phyloP scores from a whole-genome alignment of 768 basidiomycete species.

The Rhodotorula paludigena region DNA sequence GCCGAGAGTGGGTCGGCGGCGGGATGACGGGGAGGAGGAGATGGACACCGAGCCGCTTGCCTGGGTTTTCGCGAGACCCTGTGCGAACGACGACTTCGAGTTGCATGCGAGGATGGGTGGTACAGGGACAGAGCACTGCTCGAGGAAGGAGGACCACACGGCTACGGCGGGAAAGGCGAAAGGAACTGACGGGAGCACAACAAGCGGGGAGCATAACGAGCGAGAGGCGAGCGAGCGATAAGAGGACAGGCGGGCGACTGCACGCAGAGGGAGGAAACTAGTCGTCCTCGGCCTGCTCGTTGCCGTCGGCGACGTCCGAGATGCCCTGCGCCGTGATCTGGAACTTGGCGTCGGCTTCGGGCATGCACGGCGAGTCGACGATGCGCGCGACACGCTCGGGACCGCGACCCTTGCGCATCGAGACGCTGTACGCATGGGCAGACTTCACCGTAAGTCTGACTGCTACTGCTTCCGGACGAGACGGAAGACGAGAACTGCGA shows the following conservation, averaged over 20 bases:
- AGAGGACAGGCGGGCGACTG: neutral
- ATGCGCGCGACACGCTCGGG: conserved; percentile 92
- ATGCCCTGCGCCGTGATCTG: conserved; percentile 50
- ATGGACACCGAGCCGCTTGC: too few relatives aligned
- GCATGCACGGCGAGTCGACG: conserved; percentile 94
- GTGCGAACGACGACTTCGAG: too few relatives aligned
- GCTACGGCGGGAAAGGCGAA: neutral
- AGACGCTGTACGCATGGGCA: conserved; percentile 53
- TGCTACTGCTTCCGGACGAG: too few relatives aligned
- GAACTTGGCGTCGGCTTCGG: conserved; percentile 92
- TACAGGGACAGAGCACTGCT: too few relatives aligned
- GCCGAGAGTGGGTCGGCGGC: too few relatives aligned
- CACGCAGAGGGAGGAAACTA: too few relatives aligned
- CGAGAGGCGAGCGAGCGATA: neutral
- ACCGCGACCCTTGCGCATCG: conserved; percentile 86
- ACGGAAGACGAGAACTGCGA: neutral
- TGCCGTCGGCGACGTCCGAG: conserved; percentile 19
- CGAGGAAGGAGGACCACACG: neutral
- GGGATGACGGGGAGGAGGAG: too few relatives aligned
- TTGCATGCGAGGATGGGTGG: too few relatives aligned
- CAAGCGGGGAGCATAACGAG: neutral
- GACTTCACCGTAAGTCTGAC: too few relatives aligned
- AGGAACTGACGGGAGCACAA: too few relatives aligned
- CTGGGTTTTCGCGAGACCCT: too few relatives aligned
- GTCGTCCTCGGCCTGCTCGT: neutral